Conservation (phyloP, 2,329 filamentous ascomycete species). For the Fonsecaea multimorphosa region DNA sequence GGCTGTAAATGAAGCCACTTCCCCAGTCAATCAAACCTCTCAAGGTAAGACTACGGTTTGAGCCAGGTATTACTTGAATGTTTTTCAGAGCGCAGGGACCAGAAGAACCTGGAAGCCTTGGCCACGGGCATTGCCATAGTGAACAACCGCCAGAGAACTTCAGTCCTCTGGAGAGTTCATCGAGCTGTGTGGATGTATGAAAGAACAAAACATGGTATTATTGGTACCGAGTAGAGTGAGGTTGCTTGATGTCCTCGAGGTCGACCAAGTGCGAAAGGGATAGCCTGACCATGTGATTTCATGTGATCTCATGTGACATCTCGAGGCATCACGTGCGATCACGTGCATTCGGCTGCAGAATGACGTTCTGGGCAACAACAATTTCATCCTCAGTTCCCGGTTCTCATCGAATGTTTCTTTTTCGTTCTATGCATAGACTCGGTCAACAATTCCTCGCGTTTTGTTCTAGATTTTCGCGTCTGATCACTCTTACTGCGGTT, state of each 20-base stretch:
- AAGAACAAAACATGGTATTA: not conserved
- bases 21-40: not conserved
- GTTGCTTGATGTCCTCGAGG: not conserved
- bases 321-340: not conserved
- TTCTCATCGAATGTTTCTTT: constrained; percentile 4
- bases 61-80: not conserved
- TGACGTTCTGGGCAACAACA: constrained; percentile 2
- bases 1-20: not conserved
- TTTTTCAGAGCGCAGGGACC: not conserved
- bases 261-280: not conserved
- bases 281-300: not conserved
- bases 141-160: not conserved
- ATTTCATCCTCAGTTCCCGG: constrained; percentile 6
- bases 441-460: constrained; percentile 4
- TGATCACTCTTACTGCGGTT: not conserved
- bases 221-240: not conserved
- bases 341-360: not conserved
- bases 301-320: not conserved
- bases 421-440: not conserved
- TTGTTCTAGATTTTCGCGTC: not conserved
- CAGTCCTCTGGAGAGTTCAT: not conserved
- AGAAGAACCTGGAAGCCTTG: not conserved
- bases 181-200: not conserved
- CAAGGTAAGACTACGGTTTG: not conserved
- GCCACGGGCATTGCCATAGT: not conserved